Conservation (phyloP, 1,284 basidiomycete species). For the Termitomyces sp. region DNA sequence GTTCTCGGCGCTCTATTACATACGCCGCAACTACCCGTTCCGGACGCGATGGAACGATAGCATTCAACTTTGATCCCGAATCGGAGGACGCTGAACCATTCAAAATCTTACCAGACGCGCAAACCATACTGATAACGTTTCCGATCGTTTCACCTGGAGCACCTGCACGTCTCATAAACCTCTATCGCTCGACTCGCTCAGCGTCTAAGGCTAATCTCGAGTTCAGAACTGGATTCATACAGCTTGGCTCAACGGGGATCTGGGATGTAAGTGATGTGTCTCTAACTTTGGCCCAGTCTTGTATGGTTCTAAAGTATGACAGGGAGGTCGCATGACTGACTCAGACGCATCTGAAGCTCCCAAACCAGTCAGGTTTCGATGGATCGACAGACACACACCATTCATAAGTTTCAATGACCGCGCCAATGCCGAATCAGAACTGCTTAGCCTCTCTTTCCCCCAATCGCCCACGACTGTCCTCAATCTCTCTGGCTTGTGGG, state of each 20-base stretch:
- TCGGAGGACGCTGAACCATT: slow-evolving; percentile 39
- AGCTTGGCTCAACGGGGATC: slow-evolving; percentile 59
- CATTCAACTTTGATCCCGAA: slow-evolving; percentile 45
- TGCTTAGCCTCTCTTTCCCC: slow-evolving; percentile 39
- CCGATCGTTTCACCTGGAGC: slow-evolving; percentile 46
- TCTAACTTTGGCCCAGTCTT: not conserved
- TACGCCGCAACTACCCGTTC: slow-evolving; percentile 54
- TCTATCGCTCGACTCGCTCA: slow-evolving; percentile 28
- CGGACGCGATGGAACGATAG: slow-evolving; percentile 40
- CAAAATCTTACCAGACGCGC: slow-evolving; percentile 45
- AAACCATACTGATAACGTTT: slow-evolving; percentile 59
- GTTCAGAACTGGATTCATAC: slow-evolving; percentile 39
- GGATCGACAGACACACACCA: slow-evolving; percentile 51
- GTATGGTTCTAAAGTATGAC: not conserved
- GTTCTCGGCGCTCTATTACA: slow-evolving; percentile 34
- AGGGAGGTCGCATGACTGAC: slow-evolving; percentile 19
- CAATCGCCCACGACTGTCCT: slow-evolving; percentile 46
- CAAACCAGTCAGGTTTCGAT: slow-evolving; percentile 22
- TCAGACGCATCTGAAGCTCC: slow-evolving; percentile 5
- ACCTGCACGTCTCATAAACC: slow-evolving; percentile 29
- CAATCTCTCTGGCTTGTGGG: slow-evolving; percentile 62
- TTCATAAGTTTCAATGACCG: slow-evolving; percentile 35
- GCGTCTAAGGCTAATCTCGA: slow-evolving; percentile 1
- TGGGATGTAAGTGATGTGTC: slow-evolving; percentile 46
- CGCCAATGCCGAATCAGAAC: slow-evolving; percentile 47